These are phyloP conservation scores for Solanum clarkiae DNA, from an alignment of 257 asterid species.

Conservation along the genomic window DNA sequence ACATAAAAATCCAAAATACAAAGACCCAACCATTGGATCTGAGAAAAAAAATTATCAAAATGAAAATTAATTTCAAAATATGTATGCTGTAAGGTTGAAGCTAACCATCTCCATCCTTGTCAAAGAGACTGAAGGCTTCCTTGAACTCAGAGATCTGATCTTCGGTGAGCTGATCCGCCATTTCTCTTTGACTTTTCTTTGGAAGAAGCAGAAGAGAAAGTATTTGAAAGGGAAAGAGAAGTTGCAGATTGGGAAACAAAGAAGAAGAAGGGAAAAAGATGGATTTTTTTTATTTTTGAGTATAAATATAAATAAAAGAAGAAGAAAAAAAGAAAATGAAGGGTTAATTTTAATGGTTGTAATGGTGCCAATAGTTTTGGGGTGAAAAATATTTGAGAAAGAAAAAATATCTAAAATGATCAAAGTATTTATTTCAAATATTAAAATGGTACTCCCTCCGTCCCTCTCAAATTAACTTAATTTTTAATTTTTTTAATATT, in stretches of 20 bases:
- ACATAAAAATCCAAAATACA: background rate
- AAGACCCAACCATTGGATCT: background rate
- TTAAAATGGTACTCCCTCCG: too few relatives aligned
- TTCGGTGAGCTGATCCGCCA: background rate
- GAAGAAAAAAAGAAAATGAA: background rate
- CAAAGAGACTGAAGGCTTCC: background rate
- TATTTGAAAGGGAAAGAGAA: background rate
- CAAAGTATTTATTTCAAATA: background rate
- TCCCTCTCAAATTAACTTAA: too few relatives aligned
- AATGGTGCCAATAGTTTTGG: background rate
- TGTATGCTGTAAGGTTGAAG: background rate
- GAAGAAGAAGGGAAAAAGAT: background rate
- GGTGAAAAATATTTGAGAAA: background rate
- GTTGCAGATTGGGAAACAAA: background rate
- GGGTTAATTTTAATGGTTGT: background rate
- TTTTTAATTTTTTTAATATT: too few relatives aligned
- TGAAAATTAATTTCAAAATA: background rate
- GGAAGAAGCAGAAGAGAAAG: background rate
- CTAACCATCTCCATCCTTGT: background rate
- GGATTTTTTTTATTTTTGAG: background rate
- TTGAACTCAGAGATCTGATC: constrained; percentile 1
- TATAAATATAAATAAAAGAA: background rate
- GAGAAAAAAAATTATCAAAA: background rate
- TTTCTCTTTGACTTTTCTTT: background rate
- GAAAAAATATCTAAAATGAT: background rate